Evolutionary conservation across 306 rosid genomes (phyloP), one percentile per base, ranked within the genome.

Genomic region (Dalbergia oliveri): DNA sequence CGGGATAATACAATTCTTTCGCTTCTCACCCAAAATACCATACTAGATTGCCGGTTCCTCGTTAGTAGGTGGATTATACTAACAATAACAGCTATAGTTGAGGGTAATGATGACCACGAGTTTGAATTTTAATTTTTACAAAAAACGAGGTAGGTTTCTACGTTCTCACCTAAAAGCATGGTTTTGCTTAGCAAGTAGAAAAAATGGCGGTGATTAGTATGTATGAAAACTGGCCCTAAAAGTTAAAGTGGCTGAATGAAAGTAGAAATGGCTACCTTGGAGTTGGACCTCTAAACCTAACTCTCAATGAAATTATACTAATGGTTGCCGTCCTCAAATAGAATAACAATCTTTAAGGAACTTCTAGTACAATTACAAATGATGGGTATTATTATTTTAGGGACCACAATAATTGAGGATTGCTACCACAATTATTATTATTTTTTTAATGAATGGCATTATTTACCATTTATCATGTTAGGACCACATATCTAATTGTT

Each of bases 251-350:
- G 57, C n/a, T 50, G 14, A 50, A 15, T n/a, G 14, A 50, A 50
- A 6, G 16, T 43, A 69, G 44, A 73, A 80, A 80, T 76, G 15
- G 37, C 19, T 2, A 23, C 49, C 61, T 31, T 41, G 58, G 8
- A 26, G 33, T 49, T 35, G 53, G 61, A 72, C 63, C 66, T 15
- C 37, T 63, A 21, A 16, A 73, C 68, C 75, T 54, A 80, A 56
- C 75, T 64, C 18, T 39, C 47, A 11, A n/a, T 19, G 43, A 58
- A 49, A 45, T 44, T 16, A 6, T 68, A 19, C 8, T 43, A n/a
- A 78, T 58, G 21, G 51, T 45, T 78, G 68, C 39, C 41, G 39
- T 68, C 61, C 67, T 78, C 59, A 26, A 54, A 54, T 31, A 26
- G 53, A 76, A 11, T 6, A 21, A 34, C 15, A 47, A 41, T 23